A percentile compares a stretch with the other conserved stretches of the same genome.
Evolutionary conservation across 2,329 filamentous ascomycete species (phyloP).

Genomic region (Colletotrichum sp.): DNA sequence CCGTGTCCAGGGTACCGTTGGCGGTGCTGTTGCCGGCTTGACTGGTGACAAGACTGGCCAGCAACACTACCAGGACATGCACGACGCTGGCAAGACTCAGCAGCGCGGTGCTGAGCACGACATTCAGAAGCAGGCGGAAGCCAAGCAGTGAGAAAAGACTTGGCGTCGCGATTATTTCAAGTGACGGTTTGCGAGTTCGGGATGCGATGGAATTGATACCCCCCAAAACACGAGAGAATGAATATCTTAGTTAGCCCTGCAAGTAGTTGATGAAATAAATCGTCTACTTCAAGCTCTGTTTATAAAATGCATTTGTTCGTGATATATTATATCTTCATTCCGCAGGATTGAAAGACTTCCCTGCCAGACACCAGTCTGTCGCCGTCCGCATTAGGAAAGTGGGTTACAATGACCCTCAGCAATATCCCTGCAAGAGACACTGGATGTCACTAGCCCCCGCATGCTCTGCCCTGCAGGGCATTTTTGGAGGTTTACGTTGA

Average conservation of each 20-base stretch:
- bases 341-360: background rate
- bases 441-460: background rate
- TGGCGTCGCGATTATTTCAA: background rate
- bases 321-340: too few species aligned
- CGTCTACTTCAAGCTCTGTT: background rate
- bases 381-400: background rate
- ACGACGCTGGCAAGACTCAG: conserved; percentile 83
- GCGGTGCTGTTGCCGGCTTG: conserved; percentile 72
- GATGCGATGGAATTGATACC: conserved; percentile 20
- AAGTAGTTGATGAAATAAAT: background rate
- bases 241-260: background rate
- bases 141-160: conserved; percentile 27
- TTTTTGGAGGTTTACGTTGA: background rate
- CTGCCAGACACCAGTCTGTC: background rate
- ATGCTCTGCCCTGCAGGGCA: background rate
- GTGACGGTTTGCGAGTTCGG: background rate
- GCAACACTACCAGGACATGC: conserved; percentile 69
- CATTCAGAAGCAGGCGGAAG: conserved; percentile 73
- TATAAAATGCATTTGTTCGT: background rate
- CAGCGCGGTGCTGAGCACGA: conserved; percentile 86
- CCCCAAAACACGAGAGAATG: background rate
- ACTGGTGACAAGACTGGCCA: conserved; percentile 73
- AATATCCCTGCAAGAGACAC: background rate
- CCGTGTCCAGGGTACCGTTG: conserved; percentile 74
- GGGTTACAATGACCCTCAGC: background rate